Evolutionary conservation across 2,329 filamentous ascomycete genomes (phyloP).

Genomic region (Karstenula rhodostoma): DNA sequence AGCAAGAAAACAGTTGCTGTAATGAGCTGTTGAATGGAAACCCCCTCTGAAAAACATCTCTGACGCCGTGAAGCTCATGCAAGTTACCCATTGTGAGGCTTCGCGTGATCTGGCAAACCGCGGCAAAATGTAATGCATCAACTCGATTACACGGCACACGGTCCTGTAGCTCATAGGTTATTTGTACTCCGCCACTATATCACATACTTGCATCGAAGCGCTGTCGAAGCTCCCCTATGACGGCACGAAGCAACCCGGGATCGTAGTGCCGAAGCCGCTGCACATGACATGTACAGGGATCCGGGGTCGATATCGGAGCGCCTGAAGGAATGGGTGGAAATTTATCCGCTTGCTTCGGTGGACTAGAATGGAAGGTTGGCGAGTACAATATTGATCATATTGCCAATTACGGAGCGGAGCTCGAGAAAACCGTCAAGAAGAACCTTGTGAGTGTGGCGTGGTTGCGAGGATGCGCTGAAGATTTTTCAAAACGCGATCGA

Average conservation of each 20-base stretch:
- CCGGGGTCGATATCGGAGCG: conserved; percentile 44
- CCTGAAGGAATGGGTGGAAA: conserved; percentile 46
- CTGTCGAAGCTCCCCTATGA: conserved; percentile 53
- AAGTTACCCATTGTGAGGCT: too few relatives aligned
- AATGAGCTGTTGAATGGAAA: too few relatives aligned
- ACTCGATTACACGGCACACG: too few relatives aligned
- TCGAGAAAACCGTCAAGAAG: conserved; percentile 54
- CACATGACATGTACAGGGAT: conserved; percentile 53
- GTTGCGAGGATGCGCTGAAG: conserved; percentile 50
- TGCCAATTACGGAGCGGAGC: conserved; percentile 53
- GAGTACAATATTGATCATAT: conserved; percentile 57
- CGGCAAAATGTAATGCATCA: conserved; percentile 57
- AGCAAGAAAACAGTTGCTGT: background rate
- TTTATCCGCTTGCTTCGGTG: conserved; percentile 52
- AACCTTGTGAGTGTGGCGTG: conserved; percentile 51
- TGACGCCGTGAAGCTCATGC: too few relatives aligned
- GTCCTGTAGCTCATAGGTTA: too few relatives aligned
- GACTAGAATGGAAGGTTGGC: conserved; percentile 53
- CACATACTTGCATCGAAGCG: conserved; percentile 50
- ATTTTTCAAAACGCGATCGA: conserved; percentile 54
- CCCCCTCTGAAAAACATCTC: too few relatives aligned
- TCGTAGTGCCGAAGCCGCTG: conserved; percentile 51
- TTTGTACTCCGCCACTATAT: conserved; percentile 58
- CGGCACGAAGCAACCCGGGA: conserved; percentile 48
- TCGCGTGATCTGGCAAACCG: conserved; percentile 61